Base-by-base conservation (phyloP, 1,284 basidiomycete genomes). In the Cutaneotrichosporon sp. region DNA sequence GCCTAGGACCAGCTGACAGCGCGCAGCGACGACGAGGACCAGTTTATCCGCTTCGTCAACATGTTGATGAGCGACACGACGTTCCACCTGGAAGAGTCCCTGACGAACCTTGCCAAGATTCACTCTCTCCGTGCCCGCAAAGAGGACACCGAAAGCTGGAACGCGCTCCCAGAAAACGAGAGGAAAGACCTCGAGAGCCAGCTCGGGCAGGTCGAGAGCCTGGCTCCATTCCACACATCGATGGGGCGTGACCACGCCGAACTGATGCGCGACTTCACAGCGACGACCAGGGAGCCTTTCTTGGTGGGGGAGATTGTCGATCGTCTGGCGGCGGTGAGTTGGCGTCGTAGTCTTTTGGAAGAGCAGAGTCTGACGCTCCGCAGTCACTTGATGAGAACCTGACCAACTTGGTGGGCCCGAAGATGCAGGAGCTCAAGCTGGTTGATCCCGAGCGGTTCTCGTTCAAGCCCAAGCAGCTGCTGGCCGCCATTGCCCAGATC, bases 61-160 rank as follows among this genome's bases (percentile, higher is more conserved):
- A 85, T 98, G 72, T 90, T 99, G 86, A 97, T 99, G 85, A 98
- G 97, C 85, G 97, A 99, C 75, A 94, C 97, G 53, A 99, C 97
- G 1, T 99, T 94, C 81, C 88, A 99, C 66, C 88, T 99, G 83
- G 96, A 99, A 77, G 97, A 99, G 75, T 96, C 94, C 5, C 84
- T 99, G 60, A 89, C 88, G 70, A 91, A 95, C 72, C 84, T 99
- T 58, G 84, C 88, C 7, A 91, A 95, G 77, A 94, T 99, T 69
- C 88, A 92, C 76, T 86, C 86, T 56, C 89, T 97, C 61, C 90
- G 97, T 78, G 82, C 82, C 0, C 89, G 95, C 78, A 94, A 95
- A 89, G 87, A 87, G 49, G 86, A 93, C 76, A 81, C 83, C 49
- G 85, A 81, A 4, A 80, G 84, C 1, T 97, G 91, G 90, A 82